Conservation (phyloP, 164 flowering plant species). For the Nymphaea colorata region DNA sequence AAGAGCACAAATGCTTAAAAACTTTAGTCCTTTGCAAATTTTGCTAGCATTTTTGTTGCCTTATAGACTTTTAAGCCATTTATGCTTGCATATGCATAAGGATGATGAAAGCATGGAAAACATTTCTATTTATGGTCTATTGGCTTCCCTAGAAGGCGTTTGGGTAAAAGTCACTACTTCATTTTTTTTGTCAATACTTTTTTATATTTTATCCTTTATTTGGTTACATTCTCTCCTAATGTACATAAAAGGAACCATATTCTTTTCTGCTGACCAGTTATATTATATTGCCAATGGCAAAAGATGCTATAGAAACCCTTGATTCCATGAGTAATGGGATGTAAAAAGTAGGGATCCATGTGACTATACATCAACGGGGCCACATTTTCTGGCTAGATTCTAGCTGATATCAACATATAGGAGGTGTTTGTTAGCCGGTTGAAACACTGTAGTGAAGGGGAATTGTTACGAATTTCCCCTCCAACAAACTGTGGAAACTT, state of each 20-base stretch:
- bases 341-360: too few species aligned
- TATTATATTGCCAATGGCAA: conserved; percentile 95
- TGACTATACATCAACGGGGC: too few species aligned
- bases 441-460: too few species aligned
- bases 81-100: conserved; percentile 29
- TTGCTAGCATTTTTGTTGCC: neutral
- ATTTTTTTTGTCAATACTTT: neutral
- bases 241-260: neutral
- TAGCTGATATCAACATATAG: too few species aligned
- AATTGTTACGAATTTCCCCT: too few species aligned
- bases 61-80: neutral
- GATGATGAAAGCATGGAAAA: conserved; percentile 63
- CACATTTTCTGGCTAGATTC: too few species aligned
- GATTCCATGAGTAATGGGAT: conserved; percentile 95
- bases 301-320: conserved; percentile 94
- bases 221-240: neutral
- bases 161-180: conserved; percentile 36
- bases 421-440: too few species aligned
- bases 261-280: conserved; percentile 40
- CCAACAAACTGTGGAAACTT: too few species aligned
- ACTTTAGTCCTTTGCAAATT: neutral
- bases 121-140: conserved; percentile 75
- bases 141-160: conserved; percentile 88
- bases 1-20: conserved; percentile 47
- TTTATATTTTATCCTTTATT: neutral